Evolutionary conservation across 306 rosid species (phyloP), one percentile per base, ranked within the genome.

Genomic region (Fragaria nilgerrensis): DNA sequence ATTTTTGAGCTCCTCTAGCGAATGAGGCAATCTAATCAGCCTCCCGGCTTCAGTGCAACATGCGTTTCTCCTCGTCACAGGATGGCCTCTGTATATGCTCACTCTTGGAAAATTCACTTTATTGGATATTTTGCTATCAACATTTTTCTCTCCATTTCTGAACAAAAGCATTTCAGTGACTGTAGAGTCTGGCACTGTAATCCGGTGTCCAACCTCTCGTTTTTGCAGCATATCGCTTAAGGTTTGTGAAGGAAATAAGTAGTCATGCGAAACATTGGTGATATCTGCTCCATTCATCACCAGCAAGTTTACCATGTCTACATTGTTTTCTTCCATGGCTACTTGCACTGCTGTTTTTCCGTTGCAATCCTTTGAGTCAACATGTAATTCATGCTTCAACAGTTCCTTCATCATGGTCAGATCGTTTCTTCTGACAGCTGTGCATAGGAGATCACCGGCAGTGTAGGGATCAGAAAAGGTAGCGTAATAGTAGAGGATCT

Each of bases 21-120:
- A 87, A 74, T 67, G 70, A 59, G 98, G 97, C 87, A 95, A 74
- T 81, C 84, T 86, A 84, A 95, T 89, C 25, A 95, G 77, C 81
- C 75, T 95, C 59, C 98, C 98, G 70, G 96, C 79, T 78, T 89
- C 89, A 72, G 48, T 77, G 82, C 78, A 70, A 80, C 85, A 36
- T 12, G 81, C 75, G 76, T 87, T 86, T 80, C 76, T 89, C 77
- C 93, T 92, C 65, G 78, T 77, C 20, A 78, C 3, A 48, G 97
- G 97, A 82, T 95, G 88, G 12, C 96, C 97, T 87, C 78, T 87
- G 77, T 89, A 92, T 79, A 95, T 87, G 75, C 96, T 87, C 29
- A 92, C 91, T 67, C 98, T 92, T 20, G 68, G 78, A 85, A 50
- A 78, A 45, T 73, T 65, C 64, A 50, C 55, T 72, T 75, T 82